A percentile compares a stretch with the other conserved stretches of the same genome.
Conservation (phyloP, 306 rosid species). For the Glycyrrhiza uralensis region DNA sequence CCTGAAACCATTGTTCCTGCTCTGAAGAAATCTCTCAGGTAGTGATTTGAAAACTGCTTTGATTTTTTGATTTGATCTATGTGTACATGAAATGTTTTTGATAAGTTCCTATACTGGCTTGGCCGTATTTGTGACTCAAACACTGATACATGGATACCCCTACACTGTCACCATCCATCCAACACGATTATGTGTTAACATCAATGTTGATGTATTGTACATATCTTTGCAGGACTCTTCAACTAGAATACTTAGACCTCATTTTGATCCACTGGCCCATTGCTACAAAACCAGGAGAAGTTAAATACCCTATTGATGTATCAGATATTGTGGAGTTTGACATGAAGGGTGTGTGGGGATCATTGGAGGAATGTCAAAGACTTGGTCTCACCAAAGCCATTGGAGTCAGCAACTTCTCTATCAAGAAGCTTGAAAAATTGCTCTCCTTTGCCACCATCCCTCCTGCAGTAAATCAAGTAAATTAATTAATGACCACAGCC, state of each 20-base stretch:
- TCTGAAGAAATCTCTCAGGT: slow-evolving; percentile 31
- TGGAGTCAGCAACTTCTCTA: slow-evolving; percentile 83
- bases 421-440: slow-evolving; percentile 54
- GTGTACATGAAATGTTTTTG: no score
- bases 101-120: no score
- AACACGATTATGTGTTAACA: no score
- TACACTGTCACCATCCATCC: no score
- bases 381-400: slow-evolving; percentile 83
- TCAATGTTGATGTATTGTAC: not conserved
- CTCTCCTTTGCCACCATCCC: slow-evolving; percentile 61
- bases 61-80: no score
- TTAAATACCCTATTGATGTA: slow-evolving; percentile 42
- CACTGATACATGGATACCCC: no score
- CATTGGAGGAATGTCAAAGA: slow-evolving; percentile 66
- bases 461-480: slow-evolving; percentile 70
- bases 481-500: not conserved
- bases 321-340: slow-evolving; percentile 46
- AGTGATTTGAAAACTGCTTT: not conserved
- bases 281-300: slow-evolving; percentile 38
- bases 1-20: slow-evolving; percentile 40
- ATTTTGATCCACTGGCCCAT: slow-evolving; percentile 46
- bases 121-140: no score
- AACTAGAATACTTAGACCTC: slow-evolving; percentile 38
- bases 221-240: slow-evolving; percentile 37
- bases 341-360: slow-evolving; percentile 64